Base-by-base conservation (phyloP, 2,329 filamentous ascomycete species). In the Alternaria ethzedia region DNA sequence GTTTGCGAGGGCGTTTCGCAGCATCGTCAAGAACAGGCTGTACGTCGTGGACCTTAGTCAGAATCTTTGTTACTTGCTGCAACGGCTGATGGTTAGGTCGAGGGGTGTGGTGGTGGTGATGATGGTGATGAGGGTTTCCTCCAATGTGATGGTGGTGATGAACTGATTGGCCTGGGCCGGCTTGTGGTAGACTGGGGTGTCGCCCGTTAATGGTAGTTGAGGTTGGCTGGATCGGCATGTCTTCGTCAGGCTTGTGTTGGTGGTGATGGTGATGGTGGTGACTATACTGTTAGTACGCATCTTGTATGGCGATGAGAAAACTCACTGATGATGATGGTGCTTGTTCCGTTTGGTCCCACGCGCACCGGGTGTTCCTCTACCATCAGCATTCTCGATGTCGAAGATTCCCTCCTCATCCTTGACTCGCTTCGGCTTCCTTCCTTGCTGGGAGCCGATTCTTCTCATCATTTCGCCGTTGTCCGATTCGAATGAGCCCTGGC, bases 331-430 rank as follows among this genome's bases (percentile, higher is more conserved):
- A 73, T 91, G 89, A 67, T 91, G 88, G 68, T 81, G 79, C 68
- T 85, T 85, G 49, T 79, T 76, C 17, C 89, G 89, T 80, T 96
- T 95, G 59, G 86, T 78, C 64, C 89, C 89, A 75, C 94, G 92
- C 59, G 84, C 80, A 62, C 87, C 86, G 46, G 90, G 89, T 2
- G 90, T 90, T 12, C 83, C 83, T 69, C 88, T 84, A 25, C 89
- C 90, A 32, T 86, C 87, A 61, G 84, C 87, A 61, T 88, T 88
- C 61, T 96, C 92, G 64, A 89, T 78, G 46, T 88, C 93, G 30
- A 84, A 84, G 66, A 86, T 87, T 28, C 79, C 79, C 4, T 93
- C 91, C 47, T 96, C 93, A 57, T 97, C 92, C 75, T 93, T 93
- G 3, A 90, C 83, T 78, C 93, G 92, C 65, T 92, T 79, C 5